phyloP scores from a whole-genome alignment of 768 basidiomycete genomes.

The Agrocybe praecox region DNA sequence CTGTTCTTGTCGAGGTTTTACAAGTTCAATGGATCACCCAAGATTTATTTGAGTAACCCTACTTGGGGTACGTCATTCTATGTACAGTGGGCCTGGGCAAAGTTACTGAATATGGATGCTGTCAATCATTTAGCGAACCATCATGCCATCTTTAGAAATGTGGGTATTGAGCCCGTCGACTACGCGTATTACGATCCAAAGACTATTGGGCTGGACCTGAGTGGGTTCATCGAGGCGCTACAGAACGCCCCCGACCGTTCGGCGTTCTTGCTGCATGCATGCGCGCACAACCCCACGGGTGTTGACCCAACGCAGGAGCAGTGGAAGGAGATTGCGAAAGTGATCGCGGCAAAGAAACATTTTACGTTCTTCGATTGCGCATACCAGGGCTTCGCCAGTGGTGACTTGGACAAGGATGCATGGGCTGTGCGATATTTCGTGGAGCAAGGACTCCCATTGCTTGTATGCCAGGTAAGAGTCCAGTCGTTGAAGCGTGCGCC shows the following conservation, averaged over 20 bases:
- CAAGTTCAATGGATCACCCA: slow-evolving; percentile 64
- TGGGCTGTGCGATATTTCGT: slow-evolving; percentile 91
- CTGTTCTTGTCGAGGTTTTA: slow-evolving; percentile 88
- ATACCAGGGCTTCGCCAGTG: slow-evolving; percentile 97
- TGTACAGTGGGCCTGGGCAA: not conserved
- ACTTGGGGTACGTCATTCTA: slow-evolving; percentile 80
- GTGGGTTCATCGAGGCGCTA: slow-evolving; percentile 63
- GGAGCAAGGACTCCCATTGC: slow-evolving; percentile 68
- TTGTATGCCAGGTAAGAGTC: slow-evolving; percentile 87
- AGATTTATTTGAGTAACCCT: slow-evolving; percentile 86
- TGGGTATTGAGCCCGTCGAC: slow-evolving; percentile 81
- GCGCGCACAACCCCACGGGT: slow-evolving; percentile 97
- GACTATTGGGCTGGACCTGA: slow-evolving; percentile 85
- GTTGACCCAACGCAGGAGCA: slow-evolving; percentile 90
- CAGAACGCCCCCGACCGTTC: slow-evolving; percentile 71
- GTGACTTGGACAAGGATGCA: slow-evolving; percentile 88
- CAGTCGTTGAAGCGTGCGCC: not conserved
- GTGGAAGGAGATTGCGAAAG: slow-evolving; percentile 77
- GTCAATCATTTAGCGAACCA: slow-evolving; percentile 67
- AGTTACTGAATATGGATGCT: slow-evolving; percentile 5
- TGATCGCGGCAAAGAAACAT: slow-evolving; percentile 73
- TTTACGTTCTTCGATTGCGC: slow-evolving; percentile 95
- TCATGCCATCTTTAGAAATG: slow-evolving; percentile 87
- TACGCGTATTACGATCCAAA: slow-evolving; percentile 95
- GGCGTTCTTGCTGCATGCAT: slow-evolving; percentile 89